Evolutionary conservation across 441 rosid species (phyloP).

Genomic region (Francoa sonchifolia): DNA sequence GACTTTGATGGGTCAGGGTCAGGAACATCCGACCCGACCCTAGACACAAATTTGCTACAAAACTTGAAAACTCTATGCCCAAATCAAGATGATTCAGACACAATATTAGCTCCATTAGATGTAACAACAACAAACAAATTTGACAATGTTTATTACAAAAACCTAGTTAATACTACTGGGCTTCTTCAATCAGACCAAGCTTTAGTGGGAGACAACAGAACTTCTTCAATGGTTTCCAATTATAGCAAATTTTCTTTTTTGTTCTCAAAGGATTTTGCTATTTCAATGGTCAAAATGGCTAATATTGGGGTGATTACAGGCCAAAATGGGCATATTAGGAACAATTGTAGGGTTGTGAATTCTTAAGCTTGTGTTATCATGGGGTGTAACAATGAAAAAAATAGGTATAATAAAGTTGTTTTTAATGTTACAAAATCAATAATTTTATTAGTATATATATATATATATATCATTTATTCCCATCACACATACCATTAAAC

Average conservation of each 20-base stretch:
- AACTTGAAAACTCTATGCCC: slow-evolving; percentile 34
- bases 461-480: too few relatives aligned
- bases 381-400: too few relatives aligned
- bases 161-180: slow-evolving; percentile 35
- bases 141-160: slow-evolving; percentile 42
- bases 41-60: slow-evolving; percentile 33
- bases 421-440: too few relatives aligned
- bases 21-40: slow-evolving; percentile 43
- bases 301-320: slow-evolving; percentile 47
- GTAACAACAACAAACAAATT: slow-evolving; percentile 22
- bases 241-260: slow-evolving; percentile 42
- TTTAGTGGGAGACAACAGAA: slow-evolving; percentile 34
- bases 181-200: slow-evolving; percentile 61
- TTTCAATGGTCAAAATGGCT: slow-evolving; percentile 56
- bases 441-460: too few relatives aligned
- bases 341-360: slow-evolving; percentile 43
- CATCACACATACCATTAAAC: too few relatives aligned
- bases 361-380: too few relatives aligned
- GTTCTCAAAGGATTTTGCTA: slow-evolving; percentile 38
- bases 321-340: slow-evolving; percentile 50
- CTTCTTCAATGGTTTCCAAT: slow-evolving; percentile 32
- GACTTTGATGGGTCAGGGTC: slow-evolving; percentile 30
- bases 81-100: slow-evolving; percentile 32
- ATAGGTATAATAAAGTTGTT: too few relatives aligned
- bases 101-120: slow-evolving; percentile 37